Percentiles rank a stretch among this genome's conserved stretches.
Conservation (phyloP, 2,329 filamentous ascomycete genomes). For the Triangularia verruculosa region DNA sequence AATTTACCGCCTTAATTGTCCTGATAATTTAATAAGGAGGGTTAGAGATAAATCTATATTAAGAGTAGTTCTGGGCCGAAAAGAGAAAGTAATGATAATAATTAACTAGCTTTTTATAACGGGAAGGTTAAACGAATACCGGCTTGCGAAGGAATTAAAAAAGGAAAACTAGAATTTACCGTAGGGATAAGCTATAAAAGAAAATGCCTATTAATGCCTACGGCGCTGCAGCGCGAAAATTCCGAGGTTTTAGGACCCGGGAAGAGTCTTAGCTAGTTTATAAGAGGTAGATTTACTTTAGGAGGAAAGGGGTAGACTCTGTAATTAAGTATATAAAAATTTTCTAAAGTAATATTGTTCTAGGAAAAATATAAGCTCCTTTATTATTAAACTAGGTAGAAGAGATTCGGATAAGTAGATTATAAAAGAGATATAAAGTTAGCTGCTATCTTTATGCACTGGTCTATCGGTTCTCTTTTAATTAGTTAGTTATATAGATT, state of each 20-base stretch:
- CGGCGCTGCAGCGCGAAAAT: neutral
- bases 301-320: neutral
- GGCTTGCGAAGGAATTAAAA: slow-evolving; percentile 1
- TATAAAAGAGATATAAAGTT: too few relatives aligned
- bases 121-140: neutral
- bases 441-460: too few relatives aligned
- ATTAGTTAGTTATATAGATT: too few relatives aligned
- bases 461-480: too few relatives aligned
- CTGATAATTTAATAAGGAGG: too few relatives aligned
- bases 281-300: neutral
- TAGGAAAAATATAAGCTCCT: neutral
- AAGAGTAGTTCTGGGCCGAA: neutral
- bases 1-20: too few relatives aligned
- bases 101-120: neutral
- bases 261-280: neutral
- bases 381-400: neutral
- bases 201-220: neutral
- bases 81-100: neutral
- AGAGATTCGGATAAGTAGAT: too few relatives aligned
- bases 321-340: neutral
- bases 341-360: neutral
- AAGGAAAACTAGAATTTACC: neutral
- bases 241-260: neutral
- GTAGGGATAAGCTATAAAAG: neutral
- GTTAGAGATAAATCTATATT: neutral